phyloP scores from a whole-genome alignment of 352 stramenopile species.

The Globisporangium abappressorium region DNA sequence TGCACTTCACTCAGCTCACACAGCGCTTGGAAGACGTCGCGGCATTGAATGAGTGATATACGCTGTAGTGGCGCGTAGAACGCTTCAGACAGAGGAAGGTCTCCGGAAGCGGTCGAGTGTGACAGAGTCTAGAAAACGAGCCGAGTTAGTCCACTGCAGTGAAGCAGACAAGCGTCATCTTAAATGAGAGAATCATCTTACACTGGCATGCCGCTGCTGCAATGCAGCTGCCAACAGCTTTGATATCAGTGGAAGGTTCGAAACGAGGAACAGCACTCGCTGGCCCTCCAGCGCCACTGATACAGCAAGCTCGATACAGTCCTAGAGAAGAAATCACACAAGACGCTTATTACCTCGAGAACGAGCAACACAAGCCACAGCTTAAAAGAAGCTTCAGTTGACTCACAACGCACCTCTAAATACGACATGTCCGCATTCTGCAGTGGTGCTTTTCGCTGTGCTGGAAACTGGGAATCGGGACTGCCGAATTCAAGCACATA shows the following conservation, averaged over 20 bases:
- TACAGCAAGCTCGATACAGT: conserved; percentile 18
- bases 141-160: conserved; percentile 9
- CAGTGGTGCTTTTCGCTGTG: background rate
- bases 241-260: conserved; percentile 10
- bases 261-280: conserved; percentile 19
- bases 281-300: conserved; percentile 16
- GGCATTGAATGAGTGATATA: conserved; percentile 34
- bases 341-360: no score
- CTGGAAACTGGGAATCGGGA: background rate
- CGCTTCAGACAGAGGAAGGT: conserved; percentile 7
- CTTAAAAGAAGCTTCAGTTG: background rate
- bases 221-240: conserved; percentile 15
- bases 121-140: conserved; percentile 25
- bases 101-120: conserved; percentile 12
- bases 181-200: conserved; percentile 14
- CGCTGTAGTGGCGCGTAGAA: conserved; percentile 25
- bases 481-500: background rate
- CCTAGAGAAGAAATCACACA: background rate
- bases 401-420: background rate
- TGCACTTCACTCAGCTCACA: conserved; percentile 29
- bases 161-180: no score
- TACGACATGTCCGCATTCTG: conserved; percentile 3
- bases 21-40: conserved; percentile 34
- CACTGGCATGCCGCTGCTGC: conserved; percentile 10
- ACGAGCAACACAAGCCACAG: background rate